Evolutionary conservation across 2,329 filamentous ascomycete genomes (phyloP), one percentile per base, ranked within the genome.

Genomic region (Penicillium olsonii): DNA sequence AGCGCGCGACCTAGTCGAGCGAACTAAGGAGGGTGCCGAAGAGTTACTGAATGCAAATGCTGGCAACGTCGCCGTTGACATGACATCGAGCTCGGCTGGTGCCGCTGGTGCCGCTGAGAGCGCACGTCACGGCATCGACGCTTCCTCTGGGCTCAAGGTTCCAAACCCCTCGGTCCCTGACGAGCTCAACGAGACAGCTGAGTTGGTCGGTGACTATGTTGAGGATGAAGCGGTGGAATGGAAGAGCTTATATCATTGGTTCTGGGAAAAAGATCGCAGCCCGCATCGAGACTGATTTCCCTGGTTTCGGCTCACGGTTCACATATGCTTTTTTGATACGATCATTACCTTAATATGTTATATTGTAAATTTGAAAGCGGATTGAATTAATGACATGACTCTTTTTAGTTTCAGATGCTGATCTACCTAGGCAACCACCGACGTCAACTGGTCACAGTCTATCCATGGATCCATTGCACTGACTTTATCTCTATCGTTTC

Each of bases 201-300:
- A 75, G 52, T 62, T 76, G 55, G 72, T 76, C 14, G 68, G 65
- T 2, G 74, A 76, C 48, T 76, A 75, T 57, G 70, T 76, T 22
- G 72, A 75, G 42, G 73, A 75, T 49, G 71, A 72, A 33, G 64
- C 66, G 9, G 62, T 55, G 2, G 67, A 72, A 42, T 73, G 72
- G 70, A 67, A 65, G 54, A 68, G 63, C 37, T 52, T 75, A 39
- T 75, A 76, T 48, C 65, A 67, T 49, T 72, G 69, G 69, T 73
- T 73, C 35, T 70, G 69, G 69, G 68, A 65, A 44, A 71, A 66
- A 53, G 62, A 62, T 22, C 54, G 50, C 9, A 53, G 38, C 2
- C 18, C 38, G 11, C 44, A 43, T 18, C 27, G n/a, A 1, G 34
- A 39, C 14, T 52, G 27, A 52, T 24, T 29, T 17, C 20, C 48